phyloP scores from a whole-genome alignment of 371 early-diverging fungal genomes.

The Chytridium lagenaria region DNA sequence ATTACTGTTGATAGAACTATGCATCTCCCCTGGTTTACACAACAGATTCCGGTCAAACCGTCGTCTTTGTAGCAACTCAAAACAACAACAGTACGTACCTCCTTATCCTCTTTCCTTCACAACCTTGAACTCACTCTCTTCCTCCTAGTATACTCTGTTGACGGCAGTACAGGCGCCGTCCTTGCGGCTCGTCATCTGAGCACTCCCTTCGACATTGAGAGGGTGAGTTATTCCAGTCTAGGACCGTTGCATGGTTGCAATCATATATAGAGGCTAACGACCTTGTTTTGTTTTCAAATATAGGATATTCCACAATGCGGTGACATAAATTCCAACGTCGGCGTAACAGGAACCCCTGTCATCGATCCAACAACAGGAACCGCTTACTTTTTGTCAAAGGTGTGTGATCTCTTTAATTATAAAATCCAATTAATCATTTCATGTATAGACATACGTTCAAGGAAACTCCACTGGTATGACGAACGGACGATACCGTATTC shows the following conservation, averaged over 20 bases:
- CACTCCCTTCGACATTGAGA: background rate
- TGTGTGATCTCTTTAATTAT: no score
- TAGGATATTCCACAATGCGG: background rate
- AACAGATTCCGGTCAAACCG: background rate
- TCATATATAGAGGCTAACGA: no score
- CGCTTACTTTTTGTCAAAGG: conserved; percentile 29
- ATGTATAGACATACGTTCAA: background rate
- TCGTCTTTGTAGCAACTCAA: conserved; percentile 13
- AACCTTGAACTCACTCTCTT: background rate
- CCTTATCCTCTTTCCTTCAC: no score
- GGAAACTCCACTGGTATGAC: background rate
- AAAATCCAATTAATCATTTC: background rate
- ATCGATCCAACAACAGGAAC: conserved; percentile 16
- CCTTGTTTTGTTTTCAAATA: background rate
- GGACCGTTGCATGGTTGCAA: background rate
- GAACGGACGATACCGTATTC: conserved; percentile 2
- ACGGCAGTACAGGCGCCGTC: conserved; percentile 13
- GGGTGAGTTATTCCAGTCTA: background rate
- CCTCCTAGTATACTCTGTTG: background rate
- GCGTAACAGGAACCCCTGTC: conserved; percentile 26
- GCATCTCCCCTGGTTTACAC: conserved; percentile 27
- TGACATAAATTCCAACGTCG: conserved; percentile 19
- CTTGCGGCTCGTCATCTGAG: background rate
- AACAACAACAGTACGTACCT: conserved; percentile 18
- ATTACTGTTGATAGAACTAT: background rate